Percentiles rank a stretch among this genome's conserved stretches.
These are phyloP conservation scores for Exserohilum rostratum DNA, from an alignment of 2,329 filamentous ascomycete genomes.

Conservation along the genomic window DNA sequence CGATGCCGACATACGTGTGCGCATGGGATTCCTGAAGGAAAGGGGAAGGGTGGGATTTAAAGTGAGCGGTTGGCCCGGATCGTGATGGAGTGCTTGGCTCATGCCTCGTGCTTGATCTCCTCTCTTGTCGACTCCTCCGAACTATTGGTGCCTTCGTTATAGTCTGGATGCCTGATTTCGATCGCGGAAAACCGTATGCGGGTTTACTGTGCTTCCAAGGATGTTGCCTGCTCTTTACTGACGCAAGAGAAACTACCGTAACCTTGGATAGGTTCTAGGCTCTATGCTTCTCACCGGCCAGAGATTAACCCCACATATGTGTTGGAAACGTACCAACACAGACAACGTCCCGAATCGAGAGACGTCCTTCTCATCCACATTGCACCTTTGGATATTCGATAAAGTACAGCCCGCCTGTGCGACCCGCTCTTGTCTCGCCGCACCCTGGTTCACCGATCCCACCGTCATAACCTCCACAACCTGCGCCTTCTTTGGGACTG, in stretches of 20 bases:
- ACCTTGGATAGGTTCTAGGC: too few relatives aligned
- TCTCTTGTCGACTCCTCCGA: not conserved
- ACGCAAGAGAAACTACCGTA: not conserved
- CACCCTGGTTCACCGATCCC: not conserved
- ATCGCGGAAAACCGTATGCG: not conserved
- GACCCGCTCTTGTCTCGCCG: not conserved
- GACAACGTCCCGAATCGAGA: not conserved
- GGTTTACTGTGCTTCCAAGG: not conserved
- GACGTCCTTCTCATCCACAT: not conserved
- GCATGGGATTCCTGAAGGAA: not conserved
- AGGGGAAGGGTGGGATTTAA: constrained; percentile 7
- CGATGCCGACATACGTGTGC: constrained; percentile 7
- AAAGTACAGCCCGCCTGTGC: not conserved
- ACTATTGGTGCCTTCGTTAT: not conserved
- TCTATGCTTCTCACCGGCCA: not conserved
- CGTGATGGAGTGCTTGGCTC: not conserved
- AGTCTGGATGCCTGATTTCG: not conserved
- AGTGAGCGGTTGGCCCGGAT: constrained; percentile 5
- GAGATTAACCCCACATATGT: not conserved
- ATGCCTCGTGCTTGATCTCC: not conserved
- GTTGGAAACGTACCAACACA: not conserved
- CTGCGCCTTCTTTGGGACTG: not conserved
- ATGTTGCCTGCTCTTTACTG: not conserved
- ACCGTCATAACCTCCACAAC: not conserved
- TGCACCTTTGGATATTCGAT: not conserved